Conservation (phyloP, 805 yeast species). For the Zygoascus bituminiphila region DNA sequence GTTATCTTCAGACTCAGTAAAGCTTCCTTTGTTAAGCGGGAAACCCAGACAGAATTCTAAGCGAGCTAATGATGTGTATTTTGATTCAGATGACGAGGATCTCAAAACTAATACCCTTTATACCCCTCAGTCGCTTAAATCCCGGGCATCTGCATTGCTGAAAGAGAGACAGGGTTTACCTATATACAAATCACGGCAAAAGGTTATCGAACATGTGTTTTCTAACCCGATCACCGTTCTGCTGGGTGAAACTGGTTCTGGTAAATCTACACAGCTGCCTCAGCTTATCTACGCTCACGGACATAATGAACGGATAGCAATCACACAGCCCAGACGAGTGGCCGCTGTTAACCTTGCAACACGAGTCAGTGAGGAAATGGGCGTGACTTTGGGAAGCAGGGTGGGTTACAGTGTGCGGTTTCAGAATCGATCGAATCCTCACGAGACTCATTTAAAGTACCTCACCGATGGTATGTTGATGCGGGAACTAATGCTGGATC, state of each 20-base stretch:
- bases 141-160: slow-evolving; percentile 31
- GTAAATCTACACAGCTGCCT: slow-evolving; percentile 95
- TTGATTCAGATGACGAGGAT: slow-evolving; percentile 19
- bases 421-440: slow-evolving; percentile 50
- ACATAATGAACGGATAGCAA: slow-evolving; percentile 57
- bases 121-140: slow-evolving; percentile 10
- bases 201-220: slow-evolving; percentile 47
- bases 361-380: slow-evolving; percentile 85
- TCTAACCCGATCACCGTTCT: slow-evolving; percentile 63
- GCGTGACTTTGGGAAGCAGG: slow-evolving; percentile 63
- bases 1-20: background rate
- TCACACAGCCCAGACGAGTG: slow-evolving; percentile 95
- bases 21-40: background rate
- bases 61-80: slow-evolving; percentile 6
- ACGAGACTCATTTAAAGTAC: slow-evolving; percentile 65
- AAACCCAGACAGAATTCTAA: background rate
- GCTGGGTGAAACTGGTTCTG: slow-evolving; percentile 97
- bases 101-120: background rate
- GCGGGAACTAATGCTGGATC: slow-evolving; percentile 80
- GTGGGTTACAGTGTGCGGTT: slow-evolving; percentile 94
- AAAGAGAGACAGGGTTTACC: slow-evolving; percentile 57
- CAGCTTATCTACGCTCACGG: slow-evolving; percentile 57
- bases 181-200: slow-evolving; percentile 61
- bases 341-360: slow-evolving; percentile 93
- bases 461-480: slow-evolving; percentile 96